A percentile compares a stretch with the other conserved stretches of the same genome.
Conservation (phyloP, 2,329 filamentous ascomycete genomes). For the Taxawa tesnikishii region DNA sequence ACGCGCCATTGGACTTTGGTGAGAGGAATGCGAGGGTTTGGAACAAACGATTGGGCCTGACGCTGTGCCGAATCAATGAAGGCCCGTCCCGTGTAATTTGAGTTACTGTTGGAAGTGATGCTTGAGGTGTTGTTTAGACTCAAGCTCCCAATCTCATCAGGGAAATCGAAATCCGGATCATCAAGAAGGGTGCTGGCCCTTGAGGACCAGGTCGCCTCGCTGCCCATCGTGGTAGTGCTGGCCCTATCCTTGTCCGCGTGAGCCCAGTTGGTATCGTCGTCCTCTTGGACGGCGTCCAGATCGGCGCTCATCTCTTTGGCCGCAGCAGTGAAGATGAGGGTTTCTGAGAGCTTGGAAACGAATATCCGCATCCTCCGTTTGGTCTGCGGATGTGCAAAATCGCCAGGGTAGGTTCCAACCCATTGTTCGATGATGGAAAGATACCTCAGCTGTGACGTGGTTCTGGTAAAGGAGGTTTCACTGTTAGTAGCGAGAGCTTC, state of each 20-base stretch:
- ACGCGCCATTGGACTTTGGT: conserved; percentile 81
- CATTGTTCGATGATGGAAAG: conserved; percentile 78
- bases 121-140: conserved; percentile 10
- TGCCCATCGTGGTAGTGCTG: conserved; percentile 15
- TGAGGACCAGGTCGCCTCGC: conserved; percentile 9
- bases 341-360: conserved; percentile 58
- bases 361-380: conserved; percentile 63
- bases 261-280: conserved; percentile 92
- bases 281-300: conserved; percentile 63
- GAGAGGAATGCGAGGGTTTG: conserved; percentile 55
- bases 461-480: conserved; percentile 60
- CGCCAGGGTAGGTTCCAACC: conserved; percentile 81
- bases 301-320: conserved; percentile 75
- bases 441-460: conserved; percentile 69
- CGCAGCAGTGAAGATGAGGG: conserved; percentile 72
- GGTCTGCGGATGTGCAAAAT: conserved; percentile 73
- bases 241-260: conserved; percentile 56
- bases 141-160: conserved; percentile 16
- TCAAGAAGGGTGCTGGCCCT: conserved; percentile 21
- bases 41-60: conserved; percentile 60
- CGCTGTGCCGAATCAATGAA: conserved; percentile 63
- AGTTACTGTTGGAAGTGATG: conserved; percentile 1
- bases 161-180: conserved; percentile 17
- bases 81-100: conserved; percentile 5
- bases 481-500: conserved; percentile 58